These are phyloP conservation scores for Russula olivacea DNA, from an alignment of 768 basidiomycete genomes.

Conservation along the genomic window DNA sequence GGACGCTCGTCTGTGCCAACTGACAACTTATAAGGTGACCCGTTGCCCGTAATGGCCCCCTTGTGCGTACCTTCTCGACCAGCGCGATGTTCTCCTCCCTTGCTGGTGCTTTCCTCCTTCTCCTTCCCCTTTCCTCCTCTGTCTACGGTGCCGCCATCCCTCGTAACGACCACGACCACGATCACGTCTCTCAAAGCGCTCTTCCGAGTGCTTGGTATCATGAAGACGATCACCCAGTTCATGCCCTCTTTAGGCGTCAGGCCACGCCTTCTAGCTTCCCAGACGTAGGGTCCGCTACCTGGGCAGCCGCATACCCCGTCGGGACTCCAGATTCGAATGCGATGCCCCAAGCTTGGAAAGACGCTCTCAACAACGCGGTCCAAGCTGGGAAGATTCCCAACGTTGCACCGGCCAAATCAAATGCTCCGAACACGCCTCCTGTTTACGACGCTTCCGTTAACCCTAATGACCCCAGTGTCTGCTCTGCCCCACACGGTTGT, in stretches of 20 bases:
- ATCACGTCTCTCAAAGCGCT: background rate
- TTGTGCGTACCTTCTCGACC: background rate
- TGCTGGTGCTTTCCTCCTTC: background rate
- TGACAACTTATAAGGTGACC: background rate
- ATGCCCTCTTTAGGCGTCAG: conserved; percentile 29
- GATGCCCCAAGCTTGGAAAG: conserved; percentile 39
- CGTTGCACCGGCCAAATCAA: conserved; percentile 31
- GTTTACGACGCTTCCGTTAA: conserved; percentile 24
- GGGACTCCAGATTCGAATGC: conserved; percentile 28
- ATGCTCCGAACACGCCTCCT: conserved; percentile 20
- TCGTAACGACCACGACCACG: background rate
- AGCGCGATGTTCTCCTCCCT: background rate
- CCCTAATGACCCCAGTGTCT: conserved; percentile 31
- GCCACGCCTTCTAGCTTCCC: background rate
- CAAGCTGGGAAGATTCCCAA: conserved; percentile 36
- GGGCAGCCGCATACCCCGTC: conserved; percentile 33
- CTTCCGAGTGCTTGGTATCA: conserved; percentile 31
- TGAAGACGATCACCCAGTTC: conserved; percentile 24
- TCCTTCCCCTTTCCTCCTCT: background rate
- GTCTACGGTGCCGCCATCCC: conserved; percentile 17
- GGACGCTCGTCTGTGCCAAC: too few relatives aligned
- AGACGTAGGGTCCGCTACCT: conserved; percentile 30
- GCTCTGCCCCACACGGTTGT: conserved; percentile 34
- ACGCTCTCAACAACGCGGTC: conserved; percentile 34
- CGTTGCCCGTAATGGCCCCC: background rate